These are phyloP conservation scores for Urochloa ruziziensis DNA, from an alignment of 176 grass and related monocot genomes.

Conservation along the genomic window DNA sequence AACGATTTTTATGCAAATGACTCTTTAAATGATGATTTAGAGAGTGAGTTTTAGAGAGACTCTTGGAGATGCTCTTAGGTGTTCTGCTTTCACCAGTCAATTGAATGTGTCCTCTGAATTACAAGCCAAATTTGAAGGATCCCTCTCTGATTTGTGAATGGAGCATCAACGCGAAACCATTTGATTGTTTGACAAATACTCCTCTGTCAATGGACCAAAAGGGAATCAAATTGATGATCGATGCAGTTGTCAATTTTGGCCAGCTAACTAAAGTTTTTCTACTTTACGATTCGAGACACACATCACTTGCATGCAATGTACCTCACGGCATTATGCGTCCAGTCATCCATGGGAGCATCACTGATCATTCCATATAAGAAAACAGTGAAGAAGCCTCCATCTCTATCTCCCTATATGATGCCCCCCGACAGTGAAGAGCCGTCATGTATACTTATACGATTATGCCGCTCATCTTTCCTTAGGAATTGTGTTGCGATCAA, in stretches of 20 bases:
- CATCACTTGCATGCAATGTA: neutral
- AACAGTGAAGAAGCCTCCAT: neutral
- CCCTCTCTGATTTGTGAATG: neutral
- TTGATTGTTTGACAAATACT: neutral
- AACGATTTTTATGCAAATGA: too few species aligned
- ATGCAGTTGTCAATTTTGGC: neutral
- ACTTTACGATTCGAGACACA: neutral
- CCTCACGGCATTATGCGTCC: neutral
- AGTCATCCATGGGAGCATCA: neutral
- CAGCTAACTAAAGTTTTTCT: neutral
- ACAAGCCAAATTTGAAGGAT: neutral
- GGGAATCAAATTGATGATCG: neutral
- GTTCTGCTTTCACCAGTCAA: neutral
- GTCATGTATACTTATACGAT: neutral
- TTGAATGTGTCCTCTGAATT: neutral
- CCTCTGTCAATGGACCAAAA: neutral
- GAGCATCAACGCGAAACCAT: neutral
- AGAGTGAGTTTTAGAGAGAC: too few species aligned
- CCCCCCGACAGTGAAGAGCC: neutral
- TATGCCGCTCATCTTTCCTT: neutral
- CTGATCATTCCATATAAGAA: neutral
- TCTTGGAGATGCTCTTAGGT: too few species aligned
- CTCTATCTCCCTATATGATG: neutral
- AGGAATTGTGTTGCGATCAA: neutral
- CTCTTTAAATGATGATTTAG: too few species aligned